Evolutionary conservation across 2,329 filamentous ascomycete species (phyloP).

Genomic region (Venturia effusa): DNA sequence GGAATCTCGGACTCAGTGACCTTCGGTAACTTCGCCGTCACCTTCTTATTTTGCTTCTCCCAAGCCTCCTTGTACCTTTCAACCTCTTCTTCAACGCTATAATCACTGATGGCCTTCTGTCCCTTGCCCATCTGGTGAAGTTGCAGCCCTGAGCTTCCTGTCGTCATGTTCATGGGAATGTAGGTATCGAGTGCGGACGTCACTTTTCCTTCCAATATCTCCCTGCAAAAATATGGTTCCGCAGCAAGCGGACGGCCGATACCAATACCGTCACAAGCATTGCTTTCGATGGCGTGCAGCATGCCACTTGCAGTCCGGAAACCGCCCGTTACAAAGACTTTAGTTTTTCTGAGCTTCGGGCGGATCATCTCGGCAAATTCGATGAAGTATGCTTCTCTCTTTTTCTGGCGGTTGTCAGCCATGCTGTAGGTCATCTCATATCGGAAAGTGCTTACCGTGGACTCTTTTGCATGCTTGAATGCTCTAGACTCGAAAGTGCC

Average conservation of each 20-base stretch:
- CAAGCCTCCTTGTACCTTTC: slow-evolving; percentile 19
- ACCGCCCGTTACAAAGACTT: slow-evolving; percentile 49
- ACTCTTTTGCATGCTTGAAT: slow-evolving; percentile 42
- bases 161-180: slow-evolving; percentile 21
- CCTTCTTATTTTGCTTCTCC: slow-evolving; percentile 20
- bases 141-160: slow-evolving; percentile 20
- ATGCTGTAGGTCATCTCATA: background rate
- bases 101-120: slow-evolving; percentile 20
- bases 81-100: slow-evolving; percentile 21
- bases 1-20: slow-evolving; percentile 21
- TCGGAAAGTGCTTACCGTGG: slow-evolving; percentile 24
- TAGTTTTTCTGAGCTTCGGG: slow-evolving; percentile 39
- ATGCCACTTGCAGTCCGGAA: slow-evolving; percentile 45
- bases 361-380: slow-evolving; percentile 47
- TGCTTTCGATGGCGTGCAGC: slow-evolving; percentile 38
- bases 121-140: slow-evolving; percentile 20
- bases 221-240: slow-evolving; percentile 36
- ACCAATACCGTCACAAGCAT: slow-evolving; percentile 47
- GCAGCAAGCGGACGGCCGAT: slow-evolving; percentile 43
- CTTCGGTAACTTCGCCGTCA: slow-evolving; percentile 18
- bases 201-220: slow-evolving; percentile 36
- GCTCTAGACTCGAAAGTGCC: slow-evolving; percentile 48
- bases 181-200: slow-evolving; percentile 36
- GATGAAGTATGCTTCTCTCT: slow-evolving; percentile 49
- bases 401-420: slow-evolving; percentile 20